Conservation (phyloP, 352 stramenopile species). For the Phytophthora pluvialis region DNA sequence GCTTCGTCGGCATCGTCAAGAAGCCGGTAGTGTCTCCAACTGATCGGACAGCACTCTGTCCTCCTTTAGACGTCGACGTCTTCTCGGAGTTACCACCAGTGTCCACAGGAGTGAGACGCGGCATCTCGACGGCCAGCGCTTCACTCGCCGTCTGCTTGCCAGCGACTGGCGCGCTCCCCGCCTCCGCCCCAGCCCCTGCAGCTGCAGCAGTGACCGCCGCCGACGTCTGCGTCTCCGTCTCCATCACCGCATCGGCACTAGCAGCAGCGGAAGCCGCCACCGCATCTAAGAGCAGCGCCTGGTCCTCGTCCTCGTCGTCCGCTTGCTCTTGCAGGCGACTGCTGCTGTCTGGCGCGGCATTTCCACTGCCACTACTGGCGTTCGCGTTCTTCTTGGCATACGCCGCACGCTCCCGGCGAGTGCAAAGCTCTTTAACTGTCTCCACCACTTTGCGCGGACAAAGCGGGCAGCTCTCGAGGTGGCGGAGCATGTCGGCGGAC, state of each 20-base stretch:
- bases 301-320: slow-evolving; percentile 13
- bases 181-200: not conserved
- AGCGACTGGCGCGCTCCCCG: not conserved
- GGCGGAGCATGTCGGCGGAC: slow-evolving; percentile 82
- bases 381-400: slow-evolving; percentile 30
- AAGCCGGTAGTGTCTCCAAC: slow-evolving; percentile 3
- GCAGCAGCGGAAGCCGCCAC: slow-evolving; percentile 4
- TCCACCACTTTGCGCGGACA: slow-evolving; percentile 73
- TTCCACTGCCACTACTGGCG: not conserved
- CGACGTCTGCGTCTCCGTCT: slow-evolving; percentile 4
- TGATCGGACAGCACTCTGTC: slow-evolving; percentile 9
- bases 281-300: slow-evolving; percentile 36
- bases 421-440: slow-evolving; percentile 64
- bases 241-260: not conserved
- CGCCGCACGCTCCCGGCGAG: slow-evolving; percentile 44
- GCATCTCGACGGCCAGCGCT: slow-evolving; percentile 7
- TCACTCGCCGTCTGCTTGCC: slow-evolving; percentile 31
- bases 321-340: slow-evolving; percentile 2
- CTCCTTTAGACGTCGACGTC: slow-evolving; percentile 6
- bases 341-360: not conserved
- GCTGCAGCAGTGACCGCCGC: not conserved
- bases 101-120: slow-evolving; percentile 12
- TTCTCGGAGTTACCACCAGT: slow-evolving; percentile 3
- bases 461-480: slow-evolving; percentile 75
- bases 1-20: slow-evolving; percentile 21